Conservation (phyloP, 768 basidiomycete species). For the Nidula microcarpa region DNA sequence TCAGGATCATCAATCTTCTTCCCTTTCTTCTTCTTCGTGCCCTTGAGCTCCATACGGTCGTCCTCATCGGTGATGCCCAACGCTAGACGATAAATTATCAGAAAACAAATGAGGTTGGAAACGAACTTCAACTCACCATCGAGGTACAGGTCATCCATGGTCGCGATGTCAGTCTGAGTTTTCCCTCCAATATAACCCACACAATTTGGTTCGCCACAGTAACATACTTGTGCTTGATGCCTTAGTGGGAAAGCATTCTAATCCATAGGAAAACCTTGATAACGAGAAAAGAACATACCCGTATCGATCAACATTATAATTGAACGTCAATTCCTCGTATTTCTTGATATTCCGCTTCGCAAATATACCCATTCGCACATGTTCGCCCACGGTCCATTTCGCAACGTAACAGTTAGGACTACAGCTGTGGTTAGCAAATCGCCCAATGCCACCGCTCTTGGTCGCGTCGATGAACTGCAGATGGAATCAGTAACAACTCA, state of each 20-base stretch:
- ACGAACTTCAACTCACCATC: conserved; percentile 55
- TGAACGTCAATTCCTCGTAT: conserved; percentile 93
- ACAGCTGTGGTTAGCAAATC: conserved; percentile 98
- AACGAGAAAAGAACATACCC: conserved; percentile 54
- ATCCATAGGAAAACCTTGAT: not conserved
- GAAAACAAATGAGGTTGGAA: not conserved
- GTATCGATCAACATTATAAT: conserved; percentile 99
- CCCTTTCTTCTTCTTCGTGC: conserved; percentile 89
- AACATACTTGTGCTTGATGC: conserved; percentile 92
- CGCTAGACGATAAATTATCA: conserved; percentile 39
- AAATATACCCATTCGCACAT: conserved; percentile 97
- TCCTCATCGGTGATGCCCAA: conserved; percentile 93
- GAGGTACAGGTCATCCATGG: conserved; percentile 92
- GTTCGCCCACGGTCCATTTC: conserved; percentile 90
- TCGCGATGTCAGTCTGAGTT: conserved; percentile 93
- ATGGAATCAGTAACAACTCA: not conserved
- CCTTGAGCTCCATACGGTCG: conserved; percentile 79
- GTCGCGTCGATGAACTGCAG: conserved; percentile 94
- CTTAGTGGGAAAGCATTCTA: conserved; percentile 33
- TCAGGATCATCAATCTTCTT: conserved; percentile 91
- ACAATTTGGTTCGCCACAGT: conserved; percentile 94
- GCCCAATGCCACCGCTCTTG: conserved; percentile 92
- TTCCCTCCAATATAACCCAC: conserved; percentile 97
- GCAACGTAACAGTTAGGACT: conserved; percentile 97
- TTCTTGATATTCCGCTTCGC: conserved; percentile 75